A percentile compares a stretch with the other conserved stretches of the same genome.
Evolutionary conservation across 2,329 filamentous ascomycete genomes (phyloP).

Genomic region (Zasmidium citrigriseum): DNA sequence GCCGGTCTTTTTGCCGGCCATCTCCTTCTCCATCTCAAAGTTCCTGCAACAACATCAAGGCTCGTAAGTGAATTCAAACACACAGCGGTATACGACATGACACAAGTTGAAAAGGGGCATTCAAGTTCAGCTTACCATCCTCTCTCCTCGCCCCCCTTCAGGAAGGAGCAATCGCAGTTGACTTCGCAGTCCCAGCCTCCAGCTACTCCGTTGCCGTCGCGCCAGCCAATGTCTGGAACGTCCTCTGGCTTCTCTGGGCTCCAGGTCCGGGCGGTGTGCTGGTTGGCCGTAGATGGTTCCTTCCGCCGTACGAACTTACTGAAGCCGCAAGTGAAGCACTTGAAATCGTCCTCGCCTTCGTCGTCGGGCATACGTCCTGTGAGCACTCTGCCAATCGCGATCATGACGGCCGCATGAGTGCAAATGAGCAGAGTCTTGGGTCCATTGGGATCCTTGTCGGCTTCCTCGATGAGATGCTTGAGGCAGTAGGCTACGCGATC

Average conservation of each 20-base stretch:
- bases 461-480: slow-evolving; percentile 67
- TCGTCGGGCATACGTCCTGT: slow-evolving; percentile 76
- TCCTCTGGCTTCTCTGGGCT: slow-evolving; percentile 32
- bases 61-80: slow-evolving; percentile 28
- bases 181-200: slow-evolving; percentile 78
- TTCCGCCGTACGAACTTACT: slow-evolving; percentile 63
- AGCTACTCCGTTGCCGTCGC: slow-evolving; percentile 60
- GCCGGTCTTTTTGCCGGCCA: slow-evolving; percentile 14
- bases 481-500: slow-evolving; percentile 73
- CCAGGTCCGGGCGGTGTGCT: slow-evolving; percentile 27
- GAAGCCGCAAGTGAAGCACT: slow-evolving; percentile 79
- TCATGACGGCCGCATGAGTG: slow-evolving; percentile 86
- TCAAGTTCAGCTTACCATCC: slow-evolving; percentile 71
- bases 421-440: slow-evolving; percentile 74
- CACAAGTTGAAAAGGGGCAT: slow-evolving; percentile 21
- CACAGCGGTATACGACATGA: not conserved
- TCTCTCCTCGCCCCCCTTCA: slow-evolving; percentile 78
- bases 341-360: slow-evolving; percentile 74
- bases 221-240: slow-evolving; percentile 55
- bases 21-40: slow-evolving; percentile 34
- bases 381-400: slow-evolving; percentile 78
- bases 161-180: slow-evolving; percentile 84
- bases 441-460: slow-evolving; percentile 67
- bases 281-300: slow-evolving; percentile 15
- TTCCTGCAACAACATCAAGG: slow-evolving; percentile 27